These are phyloP conservation scores for Peronospora tabacina DNA, from an alignment of 352 stramenopile genomes.

Conservation along the genomic window DNA sequence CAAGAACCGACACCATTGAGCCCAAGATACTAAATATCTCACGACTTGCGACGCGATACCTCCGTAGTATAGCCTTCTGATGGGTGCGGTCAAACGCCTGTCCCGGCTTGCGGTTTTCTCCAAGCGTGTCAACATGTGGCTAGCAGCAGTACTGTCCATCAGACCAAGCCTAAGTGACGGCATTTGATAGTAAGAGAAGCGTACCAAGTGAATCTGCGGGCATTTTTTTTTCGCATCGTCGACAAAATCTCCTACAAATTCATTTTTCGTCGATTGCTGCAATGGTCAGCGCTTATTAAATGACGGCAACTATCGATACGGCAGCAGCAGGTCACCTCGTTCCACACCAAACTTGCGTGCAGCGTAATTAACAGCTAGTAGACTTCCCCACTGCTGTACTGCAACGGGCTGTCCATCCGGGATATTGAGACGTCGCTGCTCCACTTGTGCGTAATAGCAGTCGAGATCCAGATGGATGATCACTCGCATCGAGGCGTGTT, in stretches of 20 bases:
- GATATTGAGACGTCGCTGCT: constrained; percentile 66
- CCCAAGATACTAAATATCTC: constrained; percentile 66
- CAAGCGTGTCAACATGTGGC: constrained; percentile 77
- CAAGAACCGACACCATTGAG: constrained; percentile 41
- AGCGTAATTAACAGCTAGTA: constrained; percentile 81
- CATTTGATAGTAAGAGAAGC: background rate
- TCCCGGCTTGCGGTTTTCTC: constrained; percentile 59
- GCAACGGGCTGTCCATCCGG: constrained; percentile 52
- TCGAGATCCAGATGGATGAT: constrained; percentile 83
- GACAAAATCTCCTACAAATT: constrained; percentile 46
- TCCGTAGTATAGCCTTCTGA: constrained; percentile 73
- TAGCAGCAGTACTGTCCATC: constrained; percentile 21
- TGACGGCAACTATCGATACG: too few species aligned
- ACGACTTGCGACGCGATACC: constrained; percentile 70
- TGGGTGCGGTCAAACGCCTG: constrained; percentile 63
- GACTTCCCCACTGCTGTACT: constrained; percentile 78
- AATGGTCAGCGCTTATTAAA: background rate
- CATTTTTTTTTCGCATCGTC: constrained; percentile 62
- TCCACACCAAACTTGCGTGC: constrained; percentile 63
- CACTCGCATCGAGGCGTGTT: constrained; percentile 30
- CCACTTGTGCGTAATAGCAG: constrained; percentile 86
- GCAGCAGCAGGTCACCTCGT: constrained; percentile 26
- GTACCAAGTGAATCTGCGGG: constrained; percentile 67
- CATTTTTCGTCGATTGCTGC: background rate
- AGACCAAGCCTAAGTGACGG: background rate